Percentiles rank a stretch among this genome's conserved stretches.
phyloP scores from a whole-genome alignment of 75 land plant genomes.

The Pinus taeda region DNA sequence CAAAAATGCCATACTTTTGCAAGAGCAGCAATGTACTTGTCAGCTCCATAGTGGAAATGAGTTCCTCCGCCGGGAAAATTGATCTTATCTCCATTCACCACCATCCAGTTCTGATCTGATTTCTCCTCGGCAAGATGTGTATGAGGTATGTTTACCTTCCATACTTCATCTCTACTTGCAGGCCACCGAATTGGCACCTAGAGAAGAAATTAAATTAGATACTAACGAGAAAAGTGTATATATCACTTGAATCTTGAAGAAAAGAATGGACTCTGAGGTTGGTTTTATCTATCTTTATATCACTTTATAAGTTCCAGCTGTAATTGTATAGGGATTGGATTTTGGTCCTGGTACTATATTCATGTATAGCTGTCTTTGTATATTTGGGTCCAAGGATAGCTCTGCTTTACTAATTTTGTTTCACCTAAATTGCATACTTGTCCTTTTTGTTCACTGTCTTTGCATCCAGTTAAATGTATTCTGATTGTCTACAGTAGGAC shows the following conservation, averaged over 20 bases:
- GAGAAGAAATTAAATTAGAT: neutral
- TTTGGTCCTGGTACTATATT: neutral
- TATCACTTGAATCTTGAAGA: neutral
- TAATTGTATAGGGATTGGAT: neutral
- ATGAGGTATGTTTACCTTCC: conserved; percentile 92
- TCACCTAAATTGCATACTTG: too few relatives aligned
- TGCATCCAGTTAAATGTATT: too few relatives aligned
- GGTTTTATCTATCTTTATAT: too few relatives aligned
- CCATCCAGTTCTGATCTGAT: conserved; percentile 95
- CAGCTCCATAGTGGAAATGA: conserved; percentile 91
- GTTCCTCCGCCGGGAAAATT: conserved; percentile 96
- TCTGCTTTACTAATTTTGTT: neutral
- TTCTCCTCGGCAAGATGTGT: conserved; percentile 86
- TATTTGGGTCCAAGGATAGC: neutral
- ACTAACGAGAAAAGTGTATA: neutral
- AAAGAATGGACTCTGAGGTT: neutral
- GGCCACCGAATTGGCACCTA: conserved; percentile 92
- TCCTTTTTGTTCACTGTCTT: too few relatives aligned
- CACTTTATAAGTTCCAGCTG: neutral
- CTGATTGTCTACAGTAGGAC: too few relatives aligned
- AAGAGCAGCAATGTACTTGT: conserved; percentile 73
- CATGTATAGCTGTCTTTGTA: neutral
- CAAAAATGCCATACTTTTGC: conserved; percentile 49
- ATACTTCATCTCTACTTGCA: conserved; percentile 86
- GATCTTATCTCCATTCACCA: conserved; percentile 81